Evolutionary conservation across 2,329 filamentous ascomycete genomes (phyloP), one percentile per base, ranked within the genome.

Genomic region (Colletotrichum coccodes): DNA sequence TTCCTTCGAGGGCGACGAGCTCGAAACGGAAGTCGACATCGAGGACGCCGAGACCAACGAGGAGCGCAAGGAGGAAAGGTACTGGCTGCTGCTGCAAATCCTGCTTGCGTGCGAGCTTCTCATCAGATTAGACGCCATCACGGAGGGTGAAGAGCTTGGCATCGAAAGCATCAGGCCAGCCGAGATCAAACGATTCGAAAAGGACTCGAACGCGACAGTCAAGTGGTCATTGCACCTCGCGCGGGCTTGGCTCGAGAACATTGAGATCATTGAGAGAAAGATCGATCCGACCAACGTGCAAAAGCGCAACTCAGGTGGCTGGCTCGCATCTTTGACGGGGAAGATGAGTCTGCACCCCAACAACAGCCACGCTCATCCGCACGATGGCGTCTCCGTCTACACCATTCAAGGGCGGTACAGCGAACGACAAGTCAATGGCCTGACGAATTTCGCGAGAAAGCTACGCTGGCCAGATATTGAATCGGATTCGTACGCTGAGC

Each of bases 161-260:
- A 76, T 84, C 5, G 83, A 85, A 58, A 81, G 79, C 52, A 83
- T 89, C 62, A 85, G 83, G 67, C 83, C 86, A n/a, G 82, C 86
- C 34, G 87, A 91, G 68, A 82, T 91, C 3, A 83, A 87, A 53
- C 84, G 84, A 50, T 91, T 92, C 67, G 89, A 91, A 73, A 86
- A 87, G 72, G 86, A 87, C 47, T 88, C 89, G 30, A 91, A 86
- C 28, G 76, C 81, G 14, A 86, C 87, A n/a, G 88, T 92, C 23
- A 90, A 87, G 73, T 92, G 90, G 90, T 91, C 90, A 4, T 79
- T 92, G 44, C 81, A 91, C 46, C 81, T 92, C 36, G 90, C 90
- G 18, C 83, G 89, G 30, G 84, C 85, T 49, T 92, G 90, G 90
- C 83, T 92, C n/a, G 88, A 91, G 70, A 92, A 92, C 68, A 90